Conservation (phyloP, 352 stramenopile species). For the Peronospora destructor region DNA sequence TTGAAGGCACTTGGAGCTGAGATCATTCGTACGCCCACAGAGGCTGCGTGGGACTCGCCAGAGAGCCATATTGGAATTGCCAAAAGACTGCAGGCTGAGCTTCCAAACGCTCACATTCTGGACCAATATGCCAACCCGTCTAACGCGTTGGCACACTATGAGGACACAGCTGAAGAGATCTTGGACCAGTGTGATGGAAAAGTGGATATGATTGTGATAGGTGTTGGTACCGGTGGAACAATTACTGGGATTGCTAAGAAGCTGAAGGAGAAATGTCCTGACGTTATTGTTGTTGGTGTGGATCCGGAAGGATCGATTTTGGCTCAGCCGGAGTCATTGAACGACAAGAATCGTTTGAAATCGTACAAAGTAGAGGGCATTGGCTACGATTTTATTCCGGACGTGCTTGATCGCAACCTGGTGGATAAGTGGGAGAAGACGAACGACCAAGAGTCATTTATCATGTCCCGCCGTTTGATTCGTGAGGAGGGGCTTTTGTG, state of each 20-base stretch:
- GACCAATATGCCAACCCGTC: conserved; percentile 94
- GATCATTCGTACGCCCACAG: conserved; percentile 93
- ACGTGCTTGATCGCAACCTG: conserved; percentile 88
- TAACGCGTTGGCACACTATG: conserved; percentile 93
- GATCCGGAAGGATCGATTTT: conserved; percentile 91
- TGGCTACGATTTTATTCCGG: conserved; percentile 95
- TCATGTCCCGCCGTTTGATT: conserved; percentile 92
- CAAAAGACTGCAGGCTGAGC: conserved; percentile 84
- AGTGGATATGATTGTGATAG: conserved; percentile 92
- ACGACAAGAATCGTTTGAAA: conserved; percentile 86
- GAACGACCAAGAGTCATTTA: conserved; percentile 90
- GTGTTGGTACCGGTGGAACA: conserved; percentile 91
- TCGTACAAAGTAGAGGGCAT: conserved; percentile 94
- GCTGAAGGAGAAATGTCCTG: conserved; percentile 88
- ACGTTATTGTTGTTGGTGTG: conserved; percentile 82
- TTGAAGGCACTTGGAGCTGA: conserved; percentile 92
- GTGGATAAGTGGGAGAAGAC: conserved; percentile 94
- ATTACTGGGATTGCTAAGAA: conserved; percentile 91
- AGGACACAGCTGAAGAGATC: conserved; percentile 93
- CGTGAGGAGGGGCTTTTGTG: conserved; percentile 92
- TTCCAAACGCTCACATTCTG: conserved; percentile 92
- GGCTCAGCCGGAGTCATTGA: conserved; percentile 85
- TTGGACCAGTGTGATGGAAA: conserved; percentile 88
- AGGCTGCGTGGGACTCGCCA: conserved; percentile 92
- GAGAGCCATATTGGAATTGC: conserved; percentile 92